Evolutionary conservation across 2,329 filamentous ascomycete species (phyloP), one percentile per base, ranked within the genome.

Genomic region (Neonectria coccinea): DNA sequence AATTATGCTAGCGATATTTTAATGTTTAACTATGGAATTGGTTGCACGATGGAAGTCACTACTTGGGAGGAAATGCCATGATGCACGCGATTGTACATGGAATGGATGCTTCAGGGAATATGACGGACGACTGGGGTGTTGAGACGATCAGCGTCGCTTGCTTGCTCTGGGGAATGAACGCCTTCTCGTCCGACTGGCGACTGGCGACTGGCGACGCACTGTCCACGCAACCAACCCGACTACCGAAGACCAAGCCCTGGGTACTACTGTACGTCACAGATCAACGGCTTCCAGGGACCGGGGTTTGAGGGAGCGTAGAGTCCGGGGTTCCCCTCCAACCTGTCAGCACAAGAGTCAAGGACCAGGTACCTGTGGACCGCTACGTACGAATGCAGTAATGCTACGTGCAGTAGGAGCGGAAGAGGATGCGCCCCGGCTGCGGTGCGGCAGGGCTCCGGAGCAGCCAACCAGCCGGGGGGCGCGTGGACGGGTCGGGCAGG

Each of bases 261-360:
- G 33, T 31, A n/a, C 51, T 33, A 36, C 52, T 41, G 41, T 33
- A 50, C 55, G 36, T 44, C 20, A 57, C 20, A 50, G 48, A 52
- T 33, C 54, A 53, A 47, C 42, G 60, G 60, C 60, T 59, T 42
- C 31, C 60, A 53, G 55, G 60, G 60, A 41, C 41, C 42, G 53
- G 60, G 60, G 31, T 54, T 48, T 48, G 10, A 50, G 22, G 41
- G 29, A 39, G 25, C 41, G 54, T 58, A 25, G 60, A 25, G 50
- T 51, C 55, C 33, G 60, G 60, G 60, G 60, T 47, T 42, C 41
- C 39, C 20, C 36, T 12, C 25, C 41, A 11, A 42, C 39, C 39
- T 11, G 39, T 42, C 39, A 42, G 39, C 39, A 42, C 25, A 20
- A 20, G 39, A 42, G 8, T n/a, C n/a, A 25, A 20, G 18, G 18